Evolutionary conservation across 192 early-diverging fungal species (phyloP), one percentile per base, ranked within the genome.

Genomic region (Backusella luteola): DNA sequence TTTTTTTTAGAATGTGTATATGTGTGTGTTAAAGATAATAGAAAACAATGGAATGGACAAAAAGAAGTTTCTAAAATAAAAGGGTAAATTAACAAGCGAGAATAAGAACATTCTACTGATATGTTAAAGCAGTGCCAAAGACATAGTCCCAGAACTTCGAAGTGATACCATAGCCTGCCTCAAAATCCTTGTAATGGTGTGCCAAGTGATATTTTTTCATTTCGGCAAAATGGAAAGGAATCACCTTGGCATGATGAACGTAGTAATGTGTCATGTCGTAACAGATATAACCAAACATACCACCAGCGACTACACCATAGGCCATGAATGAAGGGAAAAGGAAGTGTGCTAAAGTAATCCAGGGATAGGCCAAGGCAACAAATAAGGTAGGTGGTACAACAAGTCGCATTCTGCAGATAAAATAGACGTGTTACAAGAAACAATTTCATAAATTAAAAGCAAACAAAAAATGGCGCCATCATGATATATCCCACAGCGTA

Each of bases 261-360:
- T 96, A 96, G 81, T 97, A 98, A 78, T 98, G 97, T 17, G 90
- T 94, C 80, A 93, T 83, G 76, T 98, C 97, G 83, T 98, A 99
- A 15, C 90, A 81, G 26, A 99, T 86, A 78, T 96, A 99, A 38
- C 96, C 97, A 53, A 88, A 79, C 35, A 92, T 80, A 34, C 92
- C 86, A 5, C 97, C 97, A 9, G 91, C 85, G 70, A 90, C 84
- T 15, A 96, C 83, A 2, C 87, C 94, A 68, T 93, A 90, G 0
- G 90, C 87, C 80, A 89, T 87, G 23, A 84, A 82, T 0, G 77
- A 76, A n/a, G 93, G 87, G 71, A 96, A 90, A 52, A 95, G 74
- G 72, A 81, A 44, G 71, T 85, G 87, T 78, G 83, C 76, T 73
- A 84, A 35, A 21, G 71, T 76, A 75, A 92, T 77, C 44, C 94